phyloP scores from a whole-genome alignment of 1,139 yeast species.

The Candida mesenterica region DNA sequence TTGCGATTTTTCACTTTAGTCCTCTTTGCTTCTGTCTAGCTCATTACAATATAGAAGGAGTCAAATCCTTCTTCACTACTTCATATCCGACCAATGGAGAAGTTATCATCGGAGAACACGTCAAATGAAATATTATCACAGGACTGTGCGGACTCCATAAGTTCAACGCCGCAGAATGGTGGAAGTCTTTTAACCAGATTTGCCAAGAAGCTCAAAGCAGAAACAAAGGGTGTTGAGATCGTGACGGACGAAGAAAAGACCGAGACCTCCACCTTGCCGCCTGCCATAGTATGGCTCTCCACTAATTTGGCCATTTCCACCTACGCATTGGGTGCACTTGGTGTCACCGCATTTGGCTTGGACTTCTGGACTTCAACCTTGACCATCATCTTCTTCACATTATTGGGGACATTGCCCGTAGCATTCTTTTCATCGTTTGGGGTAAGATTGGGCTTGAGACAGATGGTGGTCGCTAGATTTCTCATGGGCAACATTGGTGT shows the following conservation, averaged over 20 bases:
- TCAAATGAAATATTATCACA: conserved; percentile 1
- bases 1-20: too few species aligned
- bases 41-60: too few species aligned
- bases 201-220: conserved; percentile 44
- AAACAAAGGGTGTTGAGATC: conserved; percentile 64
- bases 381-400: conserved; percentile 63
- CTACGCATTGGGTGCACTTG: conserved; percentile 75
- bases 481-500: conserved; percentile 33
- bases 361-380: conserved; percentile 65
- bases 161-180: not conserved
- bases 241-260: conserved; percentile 64
- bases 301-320: conserved; percentile 87
- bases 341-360: conserved; percentile 51
- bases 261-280: conserved; percentile 57
- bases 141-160: not conserved
- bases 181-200: conserved; percentile 15
- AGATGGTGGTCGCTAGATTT: conserved; percentile 31
- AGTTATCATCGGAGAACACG: not conserved
- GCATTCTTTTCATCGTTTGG: conserved; percentile 82
- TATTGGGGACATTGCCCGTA: conserved; percentile 71
- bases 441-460: conserved; percentile 75
- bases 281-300: conserved; percentile 87
- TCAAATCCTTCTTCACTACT: too few species aligned
- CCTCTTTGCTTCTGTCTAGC: too few species aligned
- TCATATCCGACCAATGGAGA: too few species aligned